Base-by-base conservation (phyloP, 2,329 filamentous ascomycete genomes). In the Sphaerulina populicola region DNA sequence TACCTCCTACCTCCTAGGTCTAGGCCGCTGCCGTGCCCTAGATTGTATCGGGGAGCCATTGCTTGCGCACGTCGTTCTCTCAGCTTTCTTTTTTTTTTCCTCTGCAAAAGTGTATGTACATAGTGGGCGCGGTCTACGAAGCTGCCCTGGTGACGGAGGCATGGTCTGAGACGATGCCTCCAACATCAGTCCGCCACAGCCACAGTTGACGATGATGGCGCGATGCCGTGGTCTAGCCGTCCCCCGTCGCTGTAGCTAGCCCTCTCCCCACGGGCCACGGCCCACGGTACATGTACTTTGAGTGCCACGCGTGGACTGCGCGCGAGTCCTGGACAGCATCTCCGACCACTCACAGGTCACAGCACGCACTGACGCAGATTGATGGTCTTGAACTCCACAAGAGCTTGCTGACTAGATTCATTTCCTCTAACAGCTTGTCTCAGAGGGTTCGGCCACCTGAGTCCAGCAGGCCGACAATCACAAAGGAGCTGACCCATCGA, bases 191-290 rank as follows among this genome's bases (percentile, higher is more conserved):
- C 23, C 14, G 23, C 23, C 23, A 27, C 23, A 47, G 39, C 15
- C 15, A 47, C 45, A 36, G 33, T 33, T 40, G 44, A 14, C 37
- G 35, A 29, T 27, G 23, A 47, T 47, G 45, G 45, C 45, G 45
- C 45, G 45, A 47, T 47, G 36, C 45, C 45, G 45, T 23, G 11
- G 45, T 33, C 45, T 39, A 39, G 36, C 45, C 45, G 45, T 15
- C n/a, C 45, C 44, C 30, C 10, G 33, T 31, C 44, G 15, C 44
- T 33, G 18, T 18, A 23, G 31, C 31, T 27, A 27, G 23, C 23
- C 23, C 4, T 27, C 23, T 4, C 23, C 23, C 23, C 23, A 27
- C 23, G 23, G 23, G 23, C 23, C 23, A 27, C 23, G 23, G 23
- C 23, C 33, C 33, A 36, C 33, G 14, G 33, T 36, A 36, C 33